These are phyloP conservation scores for Calcarisporium arbuscula DNA, from an alignment of 2,329 filamentous ascomycete species.

Conservation along the genomic window DNA sequence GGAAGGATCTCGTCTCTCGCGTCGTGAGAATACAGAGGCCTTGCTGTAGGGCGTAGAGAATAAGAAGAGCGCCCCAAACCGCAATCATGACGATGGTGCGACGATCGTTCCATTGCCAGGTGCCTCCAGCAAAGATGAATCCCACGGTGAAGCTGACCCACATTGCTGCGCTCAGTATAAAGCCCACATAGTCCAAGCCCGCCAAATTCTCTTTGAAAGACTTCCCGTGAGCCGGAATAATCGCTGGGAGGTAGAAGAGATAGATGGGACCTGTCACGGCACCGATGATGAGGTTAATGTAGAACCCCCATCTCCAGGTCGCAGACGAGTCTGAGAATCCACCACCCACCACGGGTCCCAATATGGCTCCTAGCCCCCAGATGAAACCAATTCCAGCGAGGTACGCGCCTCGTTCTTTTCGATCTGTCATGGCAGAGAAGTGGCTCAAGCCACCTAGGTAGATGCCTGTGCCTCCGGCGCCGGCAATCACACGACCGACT, in stretches of 20 bases:
- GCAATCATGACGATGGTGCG: conserved; percentile 38
- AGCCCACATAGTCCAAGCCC: conserved; percentile 42
- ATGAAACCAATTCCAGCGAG: conserved; percentile 13
- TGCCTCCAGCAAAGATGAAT: conserved; percentile 40
- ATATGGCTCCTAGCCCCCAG: no score
- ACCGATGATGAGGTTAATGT: conserved; percentile 44
- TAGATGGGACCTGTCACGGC: neutral
- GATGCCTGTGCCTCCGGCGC: conserved; percentile 34
- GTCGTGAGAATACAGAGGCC: conserved; percentile 3
- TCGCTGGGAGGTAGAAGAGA: neutral
- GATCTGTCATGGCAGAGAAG: conserved; percentile 10
- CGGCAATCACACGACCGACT: conserved; percentile 34
- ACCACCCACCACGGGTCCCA: conserved; percentile 37
- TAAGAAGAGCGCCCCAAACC: conserved; percentile 27
- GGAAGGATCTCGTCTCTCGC: conserved; percentile 3
- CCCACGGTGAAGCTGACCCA: conserved; percentile 35
- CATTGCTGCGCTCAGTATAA: conserved; percentile 31
- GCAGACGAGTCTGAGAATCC: conserved; percentile 29
- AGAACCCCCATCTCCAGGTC: conserved; percentile 37
- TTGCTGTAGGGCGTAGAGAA: conserved; percentile 2
- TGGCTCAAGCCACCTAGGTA: conserved; percentile 31
- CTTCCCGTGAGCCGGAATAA: no score
- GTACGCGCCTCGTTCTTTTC: conserved; percentile 18
- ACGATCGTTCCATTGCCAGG: conserved; percentile 37
- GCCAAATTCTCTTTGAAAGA: no score